phyloP scores from a whole-genome alignment of 108 stramenopile species.

The Pseudonitzschia pungens region DNA sequence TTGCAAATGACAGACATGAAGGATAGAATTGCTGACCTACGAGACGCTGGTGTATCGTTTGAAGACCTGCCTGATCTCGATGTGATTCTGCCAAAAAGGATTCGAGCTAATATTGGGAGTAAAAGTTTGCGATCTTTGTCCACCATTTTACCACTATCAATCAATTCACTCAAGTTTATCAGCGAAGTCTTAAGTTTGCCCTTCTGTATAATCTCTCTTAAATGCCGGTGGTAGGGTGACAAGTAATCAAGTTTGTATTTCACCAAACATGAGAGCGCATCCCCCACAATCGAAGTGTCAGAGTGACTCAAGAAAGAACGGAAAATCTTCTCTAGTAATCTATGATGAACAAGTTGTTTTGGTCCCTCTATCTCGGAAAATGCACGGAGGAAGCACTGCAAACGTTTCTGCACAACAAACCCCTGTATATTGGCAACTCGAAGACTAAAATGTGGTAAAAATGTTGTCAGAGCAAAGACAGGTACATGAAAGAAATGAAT shows the following conservation, averaged over 20 bases:
- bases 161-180: conserved; percentile 57
- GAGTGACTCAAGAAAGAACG: conserved; percentile 60
- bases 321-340: conserved; percentile 56
- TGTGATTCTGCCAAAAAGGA: conserved; percentile 78
- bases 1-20: conserved; percentile 70
- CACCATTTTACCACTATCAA: conserved; percentile 44
- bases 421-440: conserved; percentile 24
- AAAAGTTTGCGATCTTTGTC: conserved; percentile 56
- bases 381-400: conserved; percentile 66
- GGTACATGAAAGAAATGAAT: not conserved
- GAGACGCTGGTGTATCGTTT: conserved; percentile 76
- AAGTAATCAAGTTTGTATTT: conserved; percentile 66
- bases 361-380: conserved; percentile 78
- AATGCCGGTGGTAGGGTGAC: conserved; percentile 40
- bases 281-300: conserved; percentile 54
- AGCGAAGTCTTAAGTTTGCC: conserved; percentile 68
- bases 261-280: conserved; percentile 60
- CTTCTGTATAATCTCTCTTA: conserved; percentile 52
- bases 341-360: conserved; percentile 72
- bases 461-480: not conserved
- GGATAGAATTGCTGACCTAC: conserved; percentile 75
- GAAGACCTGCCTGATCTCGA: conserved; percentile 49
- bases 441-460: not conserved
- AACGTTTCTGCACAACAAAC: conserved; percentile 49
- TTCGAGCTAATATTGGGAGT: conserved; percentile 60